Evolutionary conservation across 306 rosid genomes (phyloP), one percentile per base, ranked within the genome.

Genomic region (Cucumis cinereus): DNA sequence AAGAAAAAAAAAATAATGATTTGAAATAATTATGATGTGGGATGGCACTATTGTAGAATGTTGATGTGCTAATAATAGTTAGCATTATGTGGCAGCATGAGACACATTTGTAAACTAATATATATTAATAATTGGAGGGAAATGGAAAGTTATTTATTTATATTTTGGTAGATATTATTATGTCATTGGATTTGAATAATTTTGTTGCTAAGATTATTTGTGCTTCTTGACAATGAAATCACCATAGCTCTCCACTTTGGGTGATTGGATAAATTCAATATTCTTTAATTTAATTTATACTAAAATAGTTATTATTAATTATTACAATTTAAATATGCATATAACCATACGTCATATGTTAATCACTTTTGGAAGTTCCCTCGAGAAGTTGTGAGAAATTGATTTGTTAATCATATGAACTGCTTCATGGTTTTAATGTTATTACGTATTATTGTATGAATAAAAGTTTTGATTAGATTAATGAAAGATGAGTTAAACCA

Each of bases 221-320:
- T 68, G 74, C 56, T 68, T 68, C 36, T 68, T 68, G 74, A 68
- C 74, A 22, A 68, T 43, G 74, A 68, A 40, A 20, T 43, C 74
- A 68, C 56, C 36, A 23, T 13, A 68, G 12, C 5, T 23, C 74
- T 68, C 74, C 74, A 43, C 35, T 68, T 40, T n/a, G 16, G 74
- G 38, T 43, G 20, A 12, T 68, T 68, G 55, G 33, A 14, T 19
- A 68, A 40, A n/a, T 19, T 66, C 45, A 60, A 28, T 15, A 28
- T 20, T 14, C n/a, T 6, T 63, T 63, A 7, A 9, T 6, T 63
- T 63, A 7, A 9, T 50, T 63, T 63, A 30, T 40, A 33, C 10
- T 33, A 35, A 33, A 1, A 28, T 30, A 3, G 35, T 66, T n/a
- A 16, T 50, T 5, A 3, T 45, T 12, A 10, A 10, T 64, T 33